Percentiles rank a stretch among this genome's conserved stretches.
Conservation (phyloP, 2,329 filamentous ascomycete genomes). For the Xylaria hypoxylon region DNA sequence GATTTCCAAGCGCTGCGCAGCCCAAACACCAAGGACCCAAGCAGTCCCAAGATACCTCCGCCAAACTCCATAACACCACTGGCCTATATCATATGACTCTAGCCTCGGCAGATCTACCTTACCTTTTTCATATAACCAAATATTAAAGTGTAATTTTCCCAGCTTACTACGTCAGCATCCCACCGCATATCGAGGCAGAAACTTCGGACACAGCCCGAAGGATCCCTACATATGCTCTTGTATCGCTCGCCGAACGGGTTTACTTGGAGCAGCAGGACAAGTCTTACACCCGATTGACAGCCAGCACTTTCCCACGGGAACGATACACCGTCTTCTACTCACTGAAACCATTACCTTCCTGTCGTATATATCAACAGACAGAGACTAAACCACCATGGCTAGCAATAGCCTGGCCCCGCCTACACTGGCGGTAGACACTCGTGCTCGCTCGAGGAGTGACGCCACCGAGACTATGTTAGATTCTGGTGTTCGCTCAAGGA, state of each 20-base stretch:
- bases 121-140: constrained; percentile 1
- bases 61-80: constrained; percentile 2
- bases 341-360: neutral
- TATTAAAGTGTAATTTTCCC: constrained; percentile 22
- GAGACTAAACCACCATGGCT: constrained; percentile 40
- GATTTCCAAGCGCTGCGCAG: constrained; percentile 27
- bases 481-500: constrained; percentile 41
- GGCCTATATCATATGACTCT: constrained; percentile 5
- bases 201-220: constrained; percentile 22
- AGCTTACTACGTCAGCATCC: constrained; percentile 30
- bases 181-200: constrained; percentile 35
- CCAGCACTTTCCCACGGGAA: constrained; percentile 5
- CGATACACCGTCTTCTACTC: neutral
- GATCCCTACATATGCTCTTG: constrained; percentile 30
- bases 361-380: constrained; percentile 9
- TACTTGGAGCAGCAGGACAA: constrained; percentile 11
- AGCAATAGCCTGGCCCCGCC: constrained; percentile 48
- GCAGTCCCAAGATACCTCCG: constrained; percentile 4
- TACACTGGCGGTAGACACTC: constrained; percentile 46
- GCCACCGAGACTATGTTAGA: constrained; percentile 38
- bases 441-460: constrained; percentile 44
- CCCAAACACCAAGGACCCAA: constrained; percentile 32
- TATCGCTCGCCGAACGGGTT: constrained; percentile 20
- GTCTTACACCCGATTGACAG: constrained; percentile 4
- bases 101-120: constrained; percentile 15